Base-by-base conservation (phyloP, 768 basidiomycete species). In the Auricularia heimuer region DNA sequence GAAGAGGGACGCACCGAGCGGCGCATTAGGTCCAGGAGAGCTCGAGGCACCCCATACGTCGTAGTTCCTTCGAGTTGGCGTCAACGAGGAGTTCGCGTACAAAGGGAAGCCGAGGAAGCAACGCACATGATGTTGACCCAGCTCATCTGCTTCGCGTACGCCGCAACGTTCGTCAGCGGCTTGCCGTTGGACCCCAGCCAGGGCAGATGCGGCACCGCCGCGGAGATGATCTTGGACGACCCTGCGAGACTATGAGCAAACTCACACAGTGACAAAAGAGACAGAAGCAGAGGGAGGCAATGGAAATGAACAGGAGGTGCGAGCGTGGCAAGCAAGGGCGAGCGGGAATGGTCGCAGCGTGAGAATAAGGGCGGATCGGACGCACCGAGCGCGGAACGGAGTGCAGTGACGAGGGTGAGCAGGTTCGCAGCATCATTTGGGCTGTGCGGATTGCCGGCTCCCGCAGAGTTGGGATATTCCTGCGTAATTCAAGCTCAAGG, bases 21-120 rank as follows among this genome's bases (percentile, higher is more conserved):
- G 89, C 14, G 89, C 88, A 71, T 90, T 90, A 4, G 88, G 84
- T 4, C 89, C 89, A 11, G 89, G 89, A 34, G 75, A 83, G 3
- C 78, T 73, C 21, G 83, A 83, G 3, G 86, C 80, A 63, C 86
- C 86, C 81, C 83, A 88, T 44, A 88, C 83, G 71, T 90, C 89
- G 74, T 92, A 90, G 75, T 89, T 90, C 88, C 88, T 89, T 70
- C 75, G 71, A 68, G 64, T 80, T 74, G 75, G 73, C 75, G 65
- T 78, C 78, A 64, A 77, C 71, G 11, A 54, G 36, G 54, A 60
- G 29, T 29, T 29, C 29, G 29, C 29, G 29, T 29, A 2, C 29
- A 29, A 29, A 29, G 29, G 29, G 29, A 29, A 29, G 29, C 29
- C 44, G 7, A 18, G 47, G 3, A 21, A 21, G 47, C 18, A 51